Evolutionary conservation across 1,284 basidiomycete species (phyloP).

Genomic region (Ceratobasidium sp.): DNA sequence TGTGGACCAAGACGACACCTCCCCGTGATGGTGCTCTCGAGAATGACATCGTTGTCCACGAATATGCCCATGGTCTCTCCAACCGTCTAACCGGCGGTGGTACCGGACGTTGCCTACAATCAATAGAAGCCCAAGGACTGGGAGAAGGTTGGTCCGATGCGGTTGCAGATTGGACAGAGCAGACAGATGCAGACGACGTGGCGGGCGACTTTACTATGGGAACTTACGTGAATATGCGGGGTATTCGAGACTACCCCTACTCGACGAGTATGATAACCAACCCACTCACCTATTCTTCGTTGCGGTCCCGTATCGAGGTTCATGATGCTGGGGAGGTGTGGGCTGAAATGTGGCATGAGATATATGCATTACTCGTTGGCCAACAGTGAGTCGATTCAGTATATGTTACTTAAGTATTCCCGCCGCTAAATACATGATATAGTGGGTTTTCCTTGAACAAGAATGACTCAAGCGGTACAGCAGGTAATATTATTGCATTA

Average conservation of each 20-base stretch:
- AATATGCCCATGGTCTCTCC: constrained; percentile 42
- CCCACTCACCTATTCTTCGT: constrained; percentile 40
- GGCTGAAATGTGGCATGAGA: constrained; percentile 45
- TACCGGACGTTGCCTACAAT: constrained; percentile 36
- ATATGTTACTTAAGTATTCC: not conserved
- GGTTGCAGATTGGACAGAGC: constrained; percentile 41
- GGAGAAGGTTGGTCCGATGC: constrained; percentile 48
- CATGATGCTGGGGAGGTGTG: constrained; percentile 46
- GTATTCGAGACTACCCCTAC: constrained; percentile 42
- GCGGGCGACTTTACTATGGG: constrained; percentile 44
- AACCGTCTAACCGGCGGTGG: constrained; percentile 43
- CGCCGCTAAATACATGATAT: not conserved
- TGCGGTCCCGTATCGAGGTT: constrained; percentile 25
- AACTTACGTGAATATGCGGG: constrained; percentile 8
- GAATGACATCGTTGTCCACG: constrained; percentile 46
- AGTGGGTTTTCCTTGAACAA: constrained; percentile 38
- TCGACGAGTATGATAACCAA: constrained; percentile 45
- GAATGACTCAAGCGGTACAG: constrained; percentile 8
- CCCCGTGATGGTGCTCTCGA: constrained; percentile 45
- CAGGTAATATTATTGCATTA: constrained; percentile 9
- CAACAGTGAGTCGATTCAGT: constrained; percentile 27
- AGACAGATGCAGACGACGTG: constrained; percentile 17
- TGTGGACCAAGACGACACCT: constrained; percentile 42
- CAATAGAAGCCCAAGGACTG: constrained; percentile 44
- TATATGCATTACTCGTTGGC: constrained; percentile 36